These are phyloP conservation scores for Stephanodiscus triporus DNA, from an alignment of 108 stramenopile genomes.

Conservation along the genomic window DNA sequence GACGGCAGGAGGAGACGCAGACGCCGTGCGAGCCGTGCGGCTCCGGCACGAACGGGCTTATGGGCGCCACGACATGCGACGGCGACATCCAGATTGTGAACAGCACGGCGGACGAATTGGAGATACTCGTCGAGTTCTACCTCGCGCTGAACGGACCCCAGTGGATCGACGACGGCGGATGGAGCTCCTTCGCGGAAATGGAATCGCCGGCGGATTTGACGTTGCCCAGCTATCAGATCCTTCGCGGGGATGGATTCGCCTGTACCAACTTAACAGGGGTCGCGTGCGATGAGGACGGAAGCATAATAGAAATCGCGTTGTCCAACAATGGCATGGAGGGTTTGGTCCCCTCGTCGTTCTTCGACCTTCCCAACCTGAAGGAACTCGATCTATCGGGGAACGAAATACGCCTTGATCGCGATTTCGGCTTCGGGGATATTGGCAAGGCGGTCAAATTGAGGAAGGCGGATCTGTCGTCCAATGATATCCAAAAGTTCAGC, in stretches of 20 bases:
- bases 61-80: conserved; percentile 55
- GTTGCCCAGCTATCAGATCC: conserved; percentile 35
- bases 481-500: conserved; percentile 44
- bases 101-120: conserved; percentile 25
- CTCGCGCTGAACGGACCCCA: conserved; percentile 52
- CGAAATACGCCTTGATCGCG: conserved; percentile 43
- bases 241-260: conserved; percentile 32
- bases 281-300: conserved; percentile 27
- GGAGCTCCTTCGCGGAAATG: conserved; percentile 46
- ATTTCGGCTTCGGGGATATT: conserved; percentile 49
- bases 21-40: conserved; percentile 48
- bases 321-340: conserved; percentile 49
- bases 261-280: conserved; percentile 38
- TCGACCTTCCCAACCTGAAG: conserved; percentile 34
- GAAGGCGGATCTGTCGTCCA: conserved; percentile 47
- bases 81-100: conserved; percentile 4
- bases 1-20: conserved; percentile 50
- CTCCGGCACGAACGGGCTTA: conserved; percentile 46
- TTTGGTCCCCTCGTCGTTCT: conserved; percentile 47
- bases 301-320: conserved; percentile 28
- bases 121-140: conserved; percentile 66
- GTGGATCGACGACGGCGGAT: conserved; percentile 52
- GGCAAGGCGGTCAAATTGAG: conserved; percentile 53
- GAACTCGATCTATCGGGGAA: conserved; percentile 49
- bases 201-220: conserved; percentile 38